Base-by-base conservation (phyloP, 805 yeast species). In the Hanseniaspora singularis region DNA sequence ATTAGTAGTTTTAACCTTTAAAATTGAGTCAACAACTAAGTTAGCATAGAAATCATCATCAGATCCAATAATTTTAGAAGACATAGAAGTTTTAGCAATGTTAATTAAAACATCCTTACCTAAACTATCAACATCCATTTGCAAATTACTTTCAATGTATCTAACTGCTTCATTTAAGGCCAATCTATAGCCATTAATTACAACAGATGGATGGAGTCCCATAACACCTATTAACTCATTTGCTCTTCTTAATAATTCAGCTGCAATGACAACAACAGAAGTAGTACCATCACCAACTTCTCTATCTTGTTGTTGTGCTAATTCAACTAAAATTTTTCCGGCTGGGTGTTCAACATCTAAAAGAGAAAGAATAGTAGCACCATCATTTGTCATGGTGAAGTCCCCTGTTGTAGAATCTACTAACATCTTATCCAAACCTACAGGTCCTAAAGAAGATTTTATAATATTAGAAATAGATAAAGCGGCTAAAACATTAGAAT, bases 221-320 rank as follows among this genome's bases (percentile, higher is more conserved):
- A 86, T 85, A 66, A 85, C 85, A 60, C 81, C 82, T 40, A 92
- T 96, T 53, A 92, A 70, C 56, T 88, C 96, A 64, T 87, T 86
- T 33, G 98, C 98, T 53, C 95, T 75, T 58, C 83, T 83, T 58
- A 92, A 71, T 49, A 92, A 68, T 66, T 92, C 99, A 30, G 94
- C 74, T 20, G 98, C 97, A 61, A 94, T 80, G 52, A 92, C 87
- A 33, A 92, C 98, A 42, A 92, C 98, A 14, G 95, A 83, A 0
- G 99, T 92, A 37, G 99, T 88, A 55, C 97, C 97, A 60, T 88
- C 97, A 51, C 96, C 98, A 46, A 92, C 96, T 66, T 92, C 99
- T 58, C 95, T 77, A 64, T 92, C 99, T 69, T 92, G 99, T 64
- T 92, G 97, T 64, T 92, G 96, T 2, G 98, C 98, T 59, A 92